phyloP scores from a whole-genome alignment of 2,329 filamentous ascomycete genomes.

The Pseudogymnoascus sp. region DNA sequence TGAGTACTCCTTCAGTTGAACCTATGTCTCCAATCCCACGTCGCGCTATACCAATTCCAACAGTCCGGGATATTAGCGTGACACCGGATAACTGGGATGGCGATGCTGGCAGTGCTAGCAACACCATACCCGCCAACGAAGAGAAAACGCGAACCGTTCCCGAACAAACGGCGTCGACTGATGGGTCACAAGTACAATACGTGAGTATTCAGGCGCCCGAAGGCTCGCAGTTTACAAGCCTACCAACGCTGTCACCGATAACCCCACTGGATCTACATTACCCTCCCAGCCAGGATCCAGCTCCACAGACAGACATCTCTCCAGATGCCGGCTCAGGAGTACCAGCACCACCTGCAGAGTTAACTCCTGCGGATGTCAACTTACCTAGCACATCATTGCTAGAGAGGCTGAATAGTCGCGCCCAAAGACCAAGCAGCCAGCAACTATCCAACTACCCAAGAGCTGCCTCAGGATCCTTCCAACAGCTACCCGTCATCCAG shows the following conservation, averaged over 20 bases:
- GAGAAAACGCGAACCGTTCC: neutral
- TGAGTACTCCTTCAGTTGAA: neutral
- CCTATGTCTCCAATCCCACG: slow-evolving; percentile 3
- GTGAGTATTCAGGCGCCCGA: neutral
- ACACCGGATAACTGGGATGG: neutral
- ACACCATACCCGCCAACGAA: neutral
- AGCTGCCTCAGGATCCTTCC: neutral
- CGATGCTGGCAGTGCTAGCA: neutral
- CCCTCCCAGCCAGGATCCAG: neutral
- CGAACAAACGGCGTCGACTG: neutral
- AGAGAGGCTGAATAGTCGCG: neutral
- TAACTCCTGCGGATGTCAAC: slow-evolving; percentile 2
- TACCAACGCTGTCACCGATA: neutral
- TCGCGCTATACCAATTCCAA: neutral
- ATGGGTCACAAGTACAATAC: neutral
- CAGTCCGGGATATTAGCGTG: neutral
- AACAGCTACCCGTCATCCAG: neutral
- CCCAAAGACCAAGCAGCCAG: neutral
- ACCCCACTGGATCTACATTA: slow-evolving; percentile 11
- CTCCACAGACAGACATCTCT: neutral
- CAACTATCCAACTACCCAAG: neutral
- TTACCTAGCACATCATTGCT: neutral
- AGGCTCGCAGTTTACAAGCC: neutral
- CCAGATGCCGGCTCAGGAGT: slow-evolving; percentile 15
- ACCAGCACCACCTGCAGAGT: slow-evolving; percentile 8